Conservation (phyloP, 2,329 filamentous ascomycete genomes). For the Camillea tinctor region DNA sequence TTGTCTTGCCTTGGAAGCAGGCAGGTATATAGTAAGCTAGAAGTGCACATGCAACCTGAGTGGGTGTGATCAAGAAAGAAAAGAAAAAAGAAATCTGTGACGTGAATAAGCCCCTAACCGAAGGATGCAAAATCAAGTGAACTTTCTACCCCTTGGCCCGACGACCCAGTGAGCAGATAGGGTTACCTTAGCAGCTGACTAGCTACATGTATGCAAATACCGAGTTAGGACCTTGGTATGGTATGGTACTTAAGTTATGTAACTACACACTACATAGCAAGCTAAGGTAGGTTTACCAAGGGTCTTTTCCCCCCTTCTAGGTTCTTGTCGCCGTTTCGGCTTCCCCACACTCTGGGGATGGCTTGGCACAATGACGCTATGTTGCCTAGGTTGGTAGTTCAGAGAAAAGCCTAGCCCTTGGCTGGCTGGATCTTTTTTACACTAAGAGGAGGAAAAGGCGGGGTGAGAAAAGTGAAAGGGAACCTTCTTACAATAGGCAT, state of each 20-base stretch:
- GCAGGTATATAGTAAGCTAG: neutral
- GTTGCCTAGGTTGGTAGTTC: no score
- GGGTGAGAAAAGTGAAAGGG: neutral
- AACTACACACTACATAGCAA: no score
- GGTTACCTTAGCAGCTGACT: neutral
- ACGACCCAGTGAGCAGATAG: neutral
- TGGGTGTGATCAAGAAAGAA: neutral
- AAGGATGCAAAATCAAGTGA: neutral
- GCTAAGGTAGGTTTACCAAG: no score
- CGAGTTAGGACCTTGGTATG: neutral
- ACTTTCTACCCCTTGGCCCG: neutral
- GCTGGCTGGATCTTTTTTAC: neutral
- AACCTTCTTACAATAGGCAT: neutral
- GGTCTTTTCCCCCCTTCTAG: neutral
- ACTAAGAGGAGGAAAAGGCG: neutral
- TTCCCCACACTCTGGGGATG: neutral
- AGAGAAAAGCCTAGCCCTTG: neutral
- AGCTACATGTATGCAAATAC: neutral
- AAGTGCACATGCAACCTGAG: neutral
- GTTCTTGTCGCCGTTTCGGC: neutral
- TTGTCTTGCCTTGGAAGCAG: no score
- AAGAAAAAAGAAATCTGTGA: neutral
- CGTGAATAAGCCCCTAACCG: neutral
- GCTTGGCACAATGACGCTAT: neutral
- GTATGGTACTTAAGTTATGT: neutral